Conservation (phyloP, 1,284 basidiomycete genomes). For the Fomitopsis schrenkii region DNA sequence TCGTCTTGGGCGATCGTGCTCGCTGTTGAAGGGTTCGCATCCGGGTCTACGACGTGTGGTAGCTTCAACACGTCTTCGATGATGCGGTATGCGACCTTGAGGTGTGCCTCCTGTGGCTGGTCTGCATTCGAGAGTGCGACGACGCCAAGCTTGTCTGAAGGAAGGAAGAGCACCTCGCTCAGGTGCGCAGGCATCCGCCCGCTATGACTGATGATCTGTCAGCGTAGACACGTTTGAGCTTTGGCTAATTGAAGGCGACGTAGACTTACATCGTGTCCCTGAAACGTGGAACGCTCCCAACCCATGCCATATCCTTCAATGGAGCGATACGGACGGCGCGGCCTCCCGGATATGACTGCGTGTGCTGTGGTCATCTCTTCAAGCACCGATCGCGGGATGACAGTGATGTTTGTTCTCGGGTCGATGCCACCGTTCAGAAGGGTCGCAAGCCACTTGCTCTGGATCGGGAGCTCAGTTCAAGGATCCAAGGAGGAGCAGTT, state of each 20-base stretch:
- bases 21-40: neutral
- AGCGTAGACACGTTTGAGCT: neutral
- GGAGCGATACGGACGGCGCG: constrained; percentile 7
- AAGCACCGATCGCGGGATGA: constrained; percentile 22
- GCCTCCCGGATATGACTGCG: constrained; percentile 7
- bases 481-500: constrained; percentile 5
- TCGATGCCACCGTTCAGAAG: constrained; percentile 24
- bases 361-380: constrained; percentile 22
- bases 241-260: neutral
- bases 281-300: constrained; percentile 19
- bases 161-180: constrained; percentile 27
- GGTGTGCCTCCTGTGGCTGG: constrained; percentile 24
- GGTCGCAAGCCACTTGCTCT: constrained; percentile 28
- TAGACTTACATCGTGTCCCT: constrained; percentile 20
- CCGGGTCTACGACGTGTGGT: neutral
- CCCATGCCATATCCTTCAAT: constrained; percentile 26
- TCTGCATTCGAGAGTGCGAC: constrained; percentile 40
- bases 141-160: constrained; percentile 31
- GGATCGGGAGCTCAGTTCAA: neutral
- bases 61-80: constrained; percentile 13
- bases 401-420: constrained; percentile 18
- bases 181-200: constrained; percentile 32
- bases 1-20: neutral
- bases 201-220: constrained; percentile 18
- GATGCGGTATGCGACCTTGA: constrained; percentile 17